These are phyloP conservation scores for Ogataea nonfermentans DNA, from an alignment of 805 yeast species.

Conservation along the genomic window DNA sequence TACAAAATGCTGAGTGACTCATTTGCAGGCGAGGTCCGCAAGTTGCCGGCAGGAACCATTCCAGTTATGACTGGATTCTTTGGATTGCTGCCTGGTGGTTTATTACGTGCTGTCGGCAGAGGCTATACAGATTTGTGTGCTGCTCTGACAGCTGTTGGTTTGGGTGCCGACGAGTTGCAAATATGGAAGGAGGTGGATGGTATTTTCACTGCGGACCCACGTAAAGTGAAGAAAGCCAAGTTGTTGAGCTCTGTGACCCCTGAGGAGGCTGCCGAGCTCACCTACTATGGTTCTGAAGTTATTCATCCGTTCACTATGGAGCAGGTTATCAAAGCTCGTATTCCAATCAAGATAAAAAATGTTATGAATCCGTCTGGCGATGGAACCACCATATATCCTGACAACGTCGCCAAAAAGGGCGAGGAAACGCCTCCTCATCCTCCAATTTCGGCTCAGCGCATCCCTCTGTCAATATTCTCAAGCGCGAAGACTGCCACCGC, in stretches of 20 bases:
- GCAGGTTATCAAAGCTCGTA: slow-evolving; percentile 93
- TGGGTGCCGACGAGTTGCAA: slow-evolving; percentile 89
- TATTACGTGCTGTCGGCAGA: slow-evolving; percentile 89
- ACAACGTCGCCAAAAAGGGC: slow-evolving; percentile 79
- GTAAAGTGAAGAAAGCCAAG: slow-evolving; percentile 89
- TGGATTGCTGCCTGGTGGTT: slow-evolving; percentile 94
- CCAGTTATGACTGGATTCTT: slow-evolving; percentile 97
- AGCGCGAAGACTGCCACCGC: slow-evolving; percentile 83
- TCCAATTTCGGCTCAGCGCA: slow-evolving; percentile 66
- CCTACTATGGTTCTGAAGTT: slow-evolving; percentile 96
- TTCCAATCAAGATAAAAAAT: slow-evolving; percentile 95
- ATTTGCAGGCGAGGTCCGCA: slow-evolving; percentile 49
- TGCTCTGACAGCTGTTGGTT: slow-evolving; percentile 91
- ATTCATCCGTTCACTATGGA: slow-evolving; percentile 99
- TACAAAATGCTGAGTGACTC: slow-evolving; percentile 54
- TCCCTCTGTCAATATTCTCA: slow-evolving; percentile 39
- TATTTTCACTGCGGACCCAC: slow-evolving; percentile 96
- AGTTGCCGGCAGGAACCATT: slow-evolving; percentile 43
- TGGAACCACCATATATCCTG: slow-evolving; percentile 95
- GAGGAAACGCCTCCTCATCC: slow-evolving; percentile 94
- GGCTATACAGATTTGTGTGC: slow-evolving; percentile 99
- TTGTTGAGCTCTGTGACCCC: slow-evolving; percentile 88
- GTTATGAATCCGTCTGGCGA: slow-evolving; percentile 91
- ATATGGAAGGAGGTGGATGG: slow-evolving; percentile 99
- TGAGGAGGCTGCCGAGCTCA: slow-evolving; percentile 97